phyloP scores from a whole-genome alignment of 2,329 filamentous ascomycete species.

The Pseudogymnoascus sp. region DNA sequence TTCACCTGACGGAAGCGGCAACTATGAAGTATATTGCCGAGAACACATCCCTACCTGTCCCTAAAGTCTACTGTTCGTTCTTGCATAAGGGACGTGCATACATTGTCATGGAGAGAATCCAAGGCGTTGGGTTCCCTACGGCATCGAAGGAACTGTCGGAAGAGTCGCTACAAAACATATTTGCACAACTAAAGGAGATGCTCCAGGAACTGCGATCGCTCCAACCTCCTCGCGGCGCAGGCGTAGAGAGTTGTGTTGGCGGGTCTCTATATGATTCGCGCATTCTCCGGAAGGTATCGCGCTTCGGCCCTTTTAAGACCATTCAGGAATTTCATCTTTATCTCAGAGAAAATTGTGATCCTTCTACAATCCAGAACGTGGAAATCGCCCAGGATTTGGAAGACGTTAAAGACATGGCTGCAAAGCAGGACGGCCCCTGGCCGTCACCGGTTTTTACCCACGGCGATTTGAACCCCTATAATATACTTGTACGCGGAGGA shows the following conservation, averaged over 20 bases:
- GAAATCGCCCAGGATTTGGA: slow-evolving; percentile 20
- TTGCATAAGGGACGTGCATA: slow-evolving; percentile 31
- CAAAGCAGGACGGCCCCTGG: slow-evolving; percentile 30
- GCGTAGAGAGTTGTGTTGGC: slow-evolving; percentile 13
- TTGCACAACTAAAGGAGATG: slow-evolving; percentile 12
- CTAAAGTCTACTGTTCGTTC: slow-evolving; percentile 37
- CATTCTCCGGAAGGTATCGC: slow-evolving; percentile 13
- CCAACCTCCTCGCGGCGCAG: neutral
- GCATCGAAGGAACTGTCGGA: slow-evolving; percentile 11
- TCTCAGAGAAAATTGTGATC: slow-evolving; percentile 23
- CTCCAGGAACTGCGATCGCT: slow-evolving; percentile 11
- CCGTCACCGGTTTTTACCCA: slow-evolving; percentile 37
- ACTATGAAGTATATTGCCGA: slow-evolving; percentile 33
- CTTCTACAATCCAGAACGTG: slow-evolving; percentile 16
- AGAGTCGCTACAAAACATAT: slow-evolving; percentile 9
- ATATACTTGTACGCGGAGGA: slow-evolving; percentile 35
- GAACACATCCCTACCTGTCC: slow-evolving; percentile 37
- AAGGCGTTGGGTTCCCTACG: slow-evolving; percentile 19
- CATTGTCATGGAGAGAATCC: slow-evolving; percentile 38
- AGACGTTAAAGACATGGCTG: slow-evolving; percentile 28
- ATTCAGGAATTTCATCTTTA: slow-evolving; percentile 29
- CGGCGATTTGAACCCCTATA: slow-evolving; percentile 35
- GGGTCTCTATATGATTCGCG: slow-evolving; percentile 24
- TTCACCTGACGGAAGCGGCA: slow-evolving; percentile 31
- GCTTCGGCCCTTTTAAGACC: slow-evolving; percentile 29